Evolutionary conservation across 2,329 filamentous ascomycete species (phyloP).

Genomic region (Rutstroemia sp.): DNA sequence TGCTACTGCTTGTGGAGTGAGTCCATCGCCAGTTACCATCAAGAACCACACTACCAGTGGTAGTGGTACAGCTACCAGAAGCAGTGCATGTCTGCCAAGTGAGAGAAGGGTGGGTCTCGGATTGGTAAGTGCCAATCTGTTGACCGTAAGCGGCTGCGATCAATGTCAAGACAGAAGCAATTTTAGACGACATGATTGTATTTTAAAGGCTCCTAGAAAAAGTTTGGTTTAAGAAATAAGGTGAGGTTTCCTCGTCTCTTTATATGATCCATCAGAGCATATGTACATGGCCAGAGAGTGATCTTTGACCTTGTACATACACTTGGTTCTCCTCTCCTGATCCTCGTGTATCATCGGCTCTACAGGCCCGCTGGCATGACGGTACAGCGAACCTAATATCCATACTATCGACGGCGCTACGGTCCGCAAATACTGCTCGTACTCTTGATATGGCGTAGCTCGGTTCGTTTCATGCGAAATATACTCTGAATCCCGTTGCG

Average conservation of each 20-base stretch:
- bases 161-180: constrained; percentile 34
- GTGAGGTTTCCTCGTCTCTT: neutral
- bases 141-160: constrained; percentile 39
- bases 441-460: neutral
- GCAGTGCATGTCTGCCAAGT: constrained; percentile 44
- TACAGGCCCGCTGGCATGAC: constrained; percentile 2
- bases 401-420: neutral
- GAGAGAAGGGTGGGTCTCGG: constrained; percentile 45
- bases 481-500: too few species aligned
- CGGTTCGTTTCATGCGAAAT: neutral
- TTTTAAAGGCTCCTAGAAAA: neutral
- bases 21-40: constrained; percentile 54
- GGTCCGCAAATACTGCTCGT: neutral
- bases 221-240: neutral
- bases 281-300: neutral
- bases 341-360: neutral
- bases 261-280: neutral
- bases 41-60: constrained; percentile 42
- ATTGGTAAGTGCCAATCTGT: constrained; percentile 37
- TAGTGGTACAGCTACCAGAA: constrained; percentile 39
- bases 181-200: neutral
- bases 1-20: constrained; percentile 34
- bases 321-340: neutral
- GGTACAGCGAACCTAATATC: constrained; percentile 1
- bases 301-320: neutral